Evolutionary conservation across 2,329 filamentous ascomycete species (phyloP).

Genomic region (Aspergillus sp.): DNA sequence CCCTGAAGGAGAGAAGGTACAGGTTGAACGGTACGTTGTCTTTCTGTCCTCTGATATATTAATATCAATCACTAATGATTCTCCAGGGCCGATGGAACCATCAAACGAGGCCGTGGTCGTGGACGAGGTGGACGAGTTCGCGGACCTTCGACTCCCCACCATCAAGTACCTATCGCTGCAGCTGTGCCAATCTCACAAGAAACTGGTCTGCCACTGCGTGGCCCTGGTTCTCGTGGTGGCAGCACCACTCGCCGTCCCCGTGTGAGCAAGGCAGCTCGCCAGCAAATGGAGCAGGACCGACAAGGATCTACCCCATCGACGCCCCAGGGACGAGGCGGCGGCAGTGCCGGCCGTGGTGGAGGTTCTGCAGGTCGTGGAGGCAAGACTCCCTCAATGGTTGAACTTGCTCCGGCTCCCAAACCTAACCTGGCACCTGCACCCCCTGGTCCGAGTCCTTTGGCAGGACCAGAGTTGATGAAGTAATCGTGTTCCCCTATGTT

Average conservation of each 20-base stretch:
- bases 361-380: slow-evolving; percentile 21
- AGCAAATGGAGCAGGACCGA: slow-evolving; percentile 76
- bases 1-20: slow-evolving; percentile 74
- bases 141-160: slow-evolving; percentile 61
- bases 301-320: slow-evolving; percentile 48
- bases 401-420: slow-evolving; percentile 21
- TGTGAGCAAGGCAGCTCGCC: slow-evolving; percentile 79
- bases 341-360: slow-evolving; percentile 22
- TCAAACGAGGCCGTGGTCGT: slow-evolving; percentile 58
- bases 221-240: slow-evolving; percentile 71
- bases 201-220: slow-evolving; percentile 68
- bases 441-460: slow-evolving; percentile 14
- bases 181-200: slow-evolving; percentile 89
- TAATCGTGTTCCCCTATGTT: slow-evolving; percentile 11
- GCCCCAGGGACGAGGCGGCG: slow-evolving; percentile 24
- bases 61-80: slow-evolving; percentile 12
- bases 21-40: slow-evolving; percentile 54
- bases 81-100: slow-evolving; percentile 64
- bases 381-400: slow-evolving; percentile 24
- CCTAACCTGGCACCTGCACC: slow-evolving; percentile 19
- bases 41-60: not conserved
- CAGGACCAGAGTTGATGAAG: slow-evolving; percentile 24
- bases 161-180: slow-evolving; percentile 67
- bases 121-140: slow-evolving; percentile 51
- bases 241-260: slow-evolving; percentile 74